A percentile compares a stretch with the other conserved stretches of the same genome.
These are phyloP conservation scores for Dichomitus squalens DNA, from an alignment of 1,284 basidiomycete species.

Conservation along the genomic window DNA sequence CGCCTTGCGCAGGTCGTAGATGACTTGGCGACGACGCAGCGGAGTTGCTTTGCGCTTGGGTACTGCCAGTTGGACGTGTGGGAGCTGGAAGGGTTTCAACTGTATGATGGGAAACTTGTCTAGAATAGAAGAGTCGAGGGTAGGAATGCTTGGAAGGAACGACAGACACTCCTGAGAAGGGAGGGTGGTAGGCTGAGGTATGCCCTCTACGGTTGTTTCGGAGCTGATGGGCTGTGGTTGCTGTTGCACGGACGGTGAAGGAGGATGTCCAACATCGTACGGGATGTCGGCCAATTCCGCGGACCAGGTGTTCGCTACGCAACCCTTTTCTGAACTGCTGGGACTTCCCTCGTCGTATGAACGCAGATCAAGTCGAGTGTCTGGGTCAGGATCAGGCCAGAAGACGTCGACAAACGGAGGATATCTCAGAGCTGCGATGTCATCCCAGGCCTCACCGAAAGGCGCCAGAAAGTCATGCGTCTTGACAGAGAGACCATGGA, in stretches of 20 bases:
- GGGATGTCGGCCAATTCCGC: slow-evolving; percentile 13
- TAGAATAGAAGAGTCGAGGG: not conserved
- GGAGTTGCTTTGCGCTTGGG: not conserved
- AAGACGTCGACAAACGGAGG: slow-evolving; percentile 17
- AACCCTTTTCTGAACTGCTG: not conserved
- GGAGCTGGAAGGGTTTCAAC: not conserved
- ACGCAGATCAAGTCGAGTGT: slow-evolving; percentile 17
- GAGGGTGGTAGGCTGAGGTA: not conserved
- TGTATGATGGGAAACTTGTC: not conserved
- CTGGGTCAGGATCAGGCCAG: slow-evolving; percentile 15
- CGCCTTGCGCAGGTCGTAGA: slow-evolving; percentile 21
- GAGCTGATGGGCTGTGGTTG: not conserved
- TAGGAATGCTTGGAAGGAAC: slow-evolving; percentile 9
- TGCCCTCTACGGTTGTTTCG: not conserved
- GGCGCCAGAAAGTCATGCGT: slow-evolving; percentile 20
- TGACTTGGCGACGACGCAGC: slow-evolving; percentile 16
- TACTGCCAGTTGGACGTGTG: not conserved
- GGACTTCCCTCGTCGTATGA: slow-evolving; percentile 10
- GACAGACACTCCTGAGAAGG: not conserved
- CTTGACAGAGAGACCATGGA: slow-evolving; percentile 9
- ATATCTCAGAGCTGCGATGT: slow-evolving; percentile 14
- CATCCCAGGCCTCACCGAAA: slow-evolving; percentile 17
- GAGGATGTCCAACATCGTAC: not conserved
- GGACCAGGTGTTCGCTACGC: not conserved
- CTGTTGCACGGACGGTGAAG: not conserved